These are phyloP conservation scores for Coemansia sp. DNA, from an alignment of 192 early-diverging fungal genomes.

Conservation along the genomic window DNA sequence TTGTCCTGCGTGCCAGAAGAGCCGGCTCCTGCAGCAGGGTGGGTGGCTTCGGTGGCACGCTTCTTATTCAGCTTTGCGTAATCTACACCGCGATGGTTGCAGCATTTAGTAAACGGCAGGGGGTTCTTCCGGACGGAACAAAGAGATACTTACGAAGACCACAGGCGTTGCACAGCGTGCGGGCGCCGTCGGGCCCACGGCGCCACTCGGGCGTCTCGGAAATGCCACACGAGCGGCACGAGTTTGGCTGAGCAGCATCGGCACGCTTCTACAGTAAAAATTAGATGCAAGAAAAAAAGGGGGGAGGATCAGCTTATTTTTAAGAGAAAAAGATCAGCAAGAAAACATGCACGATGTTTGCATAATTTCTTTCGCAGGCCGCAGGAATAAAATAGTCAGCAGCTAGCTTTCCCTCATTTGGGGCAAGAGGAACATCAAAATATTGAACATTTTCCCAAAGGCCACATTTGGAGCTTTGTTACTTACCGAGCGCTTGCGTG, in stretches of 20 bases:
- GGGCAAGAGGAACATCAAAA: too few species aligned
- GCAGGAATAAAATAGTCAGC: slow-evolving; percentile 6
- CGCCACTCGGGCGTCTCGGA: slow-evolving; percentile 94
- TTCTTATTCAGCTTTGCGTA: slow-evolving; percentile 58
- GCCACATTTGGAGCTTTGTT: not conserved
- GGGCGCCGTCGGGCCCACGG: slow-evolving; percentile 83
- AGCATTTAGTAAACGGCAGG: too few species aligned
- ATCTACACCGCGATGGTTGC: slow-evolving; percentile 36
- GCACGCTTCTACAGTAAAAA: slow-evolving; percentile 38
- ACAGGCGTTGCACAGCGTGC: slow-evolving; percentile 95
- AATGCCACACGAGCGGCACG: slow-evolving; percentile 76
- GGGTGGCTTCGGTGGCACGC: slow-evolving; percentile 36
- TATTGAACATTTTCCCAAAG: not conserved
- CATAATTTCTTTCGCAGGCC: not conserved
- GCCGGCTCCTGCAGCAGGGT: slow-evolving; percentile 1
- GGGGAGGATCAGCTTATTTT: not conserved
- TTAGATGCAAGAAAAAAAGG: not conserved
- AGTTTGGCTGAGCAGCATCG: slow-evolving; percentile 61
- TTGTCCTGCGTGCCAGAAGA: not conserved
- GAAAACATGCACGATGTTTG: not conserved
- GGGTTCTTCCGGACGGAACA: not conserved
- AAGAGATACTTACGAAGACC: slow-evolving; percentile 70
- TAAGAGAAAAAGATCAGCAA: not conserved
- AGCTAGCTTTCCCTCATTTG: too few species aligned
- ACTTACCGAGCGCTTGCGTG: slow-evolving; percentile 55